phyloP scores from a whole-genome alignment of 108 stramenopile species.

The Phaeodactylum tricornutum region DNA sequence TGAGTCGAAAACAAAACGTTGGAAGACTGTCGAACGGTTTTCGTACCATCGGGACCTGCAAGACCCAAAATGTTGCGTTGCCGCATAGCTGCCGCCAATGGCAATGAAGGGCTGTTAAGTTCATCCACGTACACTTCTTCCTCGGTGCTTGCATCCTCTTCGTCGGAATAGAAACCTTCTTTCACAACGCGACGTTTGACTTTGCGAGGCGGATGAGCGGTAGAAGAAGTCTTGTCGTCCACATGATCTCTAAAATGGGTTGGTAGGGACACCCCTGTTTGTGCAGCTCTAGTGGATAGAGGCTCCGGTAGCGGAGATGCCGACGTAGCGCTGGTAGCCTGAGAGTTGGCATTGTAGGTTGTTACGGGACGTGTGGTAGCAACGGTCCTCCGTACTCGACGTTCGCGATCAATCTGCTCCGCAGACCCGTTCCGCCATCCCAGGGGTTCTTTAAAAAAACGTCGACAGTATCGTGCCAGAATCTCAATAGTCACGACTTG shows the following conservation, averaged over 20 bases:
- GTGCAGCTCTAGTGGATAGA: not conserved
- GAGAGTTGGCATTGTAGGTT: not conserved
- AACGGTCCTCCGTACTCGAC: conserved; percentile 53
- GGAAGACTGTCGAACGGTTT: too few relatives aligned
- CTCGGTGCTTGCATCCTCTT: conserved; percentile 88
- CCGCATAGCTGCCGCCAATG: conserved; percentile 21
- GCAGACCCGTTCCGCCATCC: conserved; percentile 51
- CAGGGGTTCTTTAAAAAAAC: conserved; percentile 73
- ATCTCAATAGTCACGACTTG: conserved; percentile 83
- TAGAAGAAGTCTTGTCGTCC: conserved; percentile 5
- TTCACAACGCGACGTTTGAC: conserved; percentile 77
- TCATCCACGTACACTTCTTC: conserved; percentile 53
- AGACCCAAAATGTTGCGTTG: too few relatives aligned
- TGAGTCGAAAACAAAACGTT: too few relatives aligned
- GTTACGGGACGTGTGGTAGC: not conserved
- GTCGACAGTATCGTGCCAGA: conserved; percentile 85
- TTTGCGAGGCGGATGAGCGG: conserved; percentile 10
- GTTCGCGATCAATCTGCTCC: conserved; percentile 66
- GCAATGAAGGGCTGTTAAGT: conserved; percentile 8
- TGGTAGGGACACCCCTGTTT: conserved; percentile 1
- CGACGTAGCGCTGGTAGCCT: not conserved
- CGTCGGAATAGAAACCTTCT: conserved; percentile 95
- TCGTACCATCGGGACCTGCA: too few relatives aligned
- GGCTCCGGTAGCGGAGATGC: not conserved
- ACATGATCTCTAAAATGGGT: conserved; percentile 6